Percentiles rank a stretch among this genome's conserved stretches.
These are phyloP conservation scores for Trichoderma arundinaceum DNA, from an alignment of 2,329 filamentous ascomycete species.

Conservation along the genomic window DNA sequence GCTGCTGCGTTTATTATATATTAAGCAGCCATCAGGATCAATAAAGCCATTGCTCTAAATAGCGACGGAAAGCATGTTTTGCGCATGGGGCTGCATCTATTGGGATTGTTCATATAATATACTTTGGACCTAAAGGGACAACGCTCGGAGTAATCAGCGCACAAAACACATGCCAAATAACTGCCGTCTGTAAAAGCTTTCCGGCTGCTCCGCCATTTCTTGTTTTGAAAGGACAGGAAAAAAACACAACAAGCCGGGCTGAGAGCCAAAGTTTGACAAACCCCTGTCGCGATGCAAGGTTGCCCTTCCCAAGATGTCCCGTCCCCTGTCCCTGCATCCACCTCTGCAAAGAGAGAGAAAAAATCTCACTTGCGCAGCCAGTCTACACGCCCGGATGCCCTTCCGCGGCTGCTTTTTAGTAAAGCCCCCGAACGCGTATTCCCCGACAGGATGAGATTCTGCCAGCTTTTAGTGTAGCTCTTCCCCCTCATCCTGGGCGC, in stretches of 20 bases:
- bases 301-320: constrained; percentile 29
- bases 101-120: constrained; percentile 18
- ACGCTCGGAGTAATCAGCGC: not conserved
- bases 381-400: constrained; percentile 19
- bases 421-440: constrained; percentile 19
- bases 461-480: constrained; percentile 28
- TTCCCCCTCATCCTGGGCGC: constrained; percentile 21
- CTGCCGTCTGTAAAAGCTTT: constrained; percentile 1
- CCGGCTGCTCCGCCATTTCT: constrained; percentile 15
- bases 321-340: constrained; percentile 30
- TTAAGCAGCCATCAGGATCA: constrained; percentile 11
- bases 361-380: constrained; percentile 23
- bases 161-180: not conserved
- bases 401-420: constrained; percentile 24
- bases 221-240: not conserved
- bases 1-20: not conserved
- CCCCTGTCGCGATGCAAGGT: constrained; percentile 30
- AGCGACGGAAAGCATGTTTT: constrained; percentile 19
- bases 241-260: constrained; percentile 17
- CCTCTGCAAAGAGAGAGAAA: not conserved
- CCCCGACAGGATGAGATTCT: constrained; percentile 23
- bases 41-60: not conserved
- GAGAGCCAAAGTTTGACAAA: constrained; percentile 26
- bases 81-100: constrained; percentile 1
- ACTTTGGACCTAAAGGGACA: constrained; percentile 1